phyloP scores from a whole-genome alignment of 805 yeast genomes.

The Candida arabinofermentans region DNA sequence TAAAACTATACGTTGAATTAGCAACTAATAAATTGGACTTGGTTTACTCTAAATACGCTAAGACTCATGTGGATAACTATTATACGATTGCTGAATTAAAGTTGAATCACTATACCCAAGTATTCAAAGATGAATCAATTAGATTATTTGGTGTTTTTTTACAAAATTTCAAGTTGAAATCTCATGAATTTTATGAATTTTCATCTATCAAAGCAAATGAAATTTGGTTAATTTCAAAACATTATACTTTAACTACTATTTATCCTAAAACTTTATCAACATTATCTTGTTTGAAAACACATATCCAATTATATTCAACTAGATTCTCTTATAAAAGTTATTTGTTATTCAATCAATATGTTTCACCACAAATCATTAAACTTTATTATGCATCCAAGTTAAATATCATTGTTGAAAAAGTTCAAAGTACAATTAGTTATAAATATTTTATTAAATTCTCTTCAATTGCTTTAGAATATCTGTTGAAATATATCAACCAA shows the following conservation, averaged over 20 bases:
- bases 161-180: slow-evolving; percentile 6
- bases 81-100: slow-evolving; percentile 7
- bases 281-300: slow-evolving; percentile 2
- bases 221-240: not conserved
- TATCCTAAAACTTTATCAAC: slow-evolving; percentile 12
- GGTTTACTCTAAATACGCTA: slow-evolving; percentile 12
- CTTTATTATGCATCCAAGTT: slow-evolving; percentile 9
- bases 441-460: slow-evolving; percentile 6
- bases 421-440: slow-evolving; percentile 12
- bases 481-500: slow-evolving; percentile 6
- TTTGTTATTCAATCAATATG: slow-evolving; percentile 19
- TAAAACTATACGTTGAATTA: slow-evolving; percentile 21
- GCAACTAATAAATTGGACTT: slow-evolving; percentile 2
- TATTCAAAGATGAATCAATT: not conserved
- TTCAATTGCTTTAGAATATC: slow-evolving; percentile 1
- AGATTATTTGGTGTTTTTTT: not conserved
- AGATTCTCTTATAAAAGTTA: slow-evolving; percentile 7
- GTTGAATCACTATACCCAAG: not conserved
- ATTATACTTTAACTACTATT: slow-evolving; percentile 7
- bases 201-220: slow-evolving; percentile 4
- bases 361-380: slow-evolving; percentile 17
- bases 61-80: slow-evolving; percentile 17
- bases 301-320: slow-evolving; percentile 4
- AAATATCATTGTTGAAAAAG: slow-evolving; percentile 12
- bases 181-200: not conserved